Evolutionary conservation across 2,329 filamentous ascomycete species (phyloP).

Genomic region (Verticillium longisporum): DNA sequence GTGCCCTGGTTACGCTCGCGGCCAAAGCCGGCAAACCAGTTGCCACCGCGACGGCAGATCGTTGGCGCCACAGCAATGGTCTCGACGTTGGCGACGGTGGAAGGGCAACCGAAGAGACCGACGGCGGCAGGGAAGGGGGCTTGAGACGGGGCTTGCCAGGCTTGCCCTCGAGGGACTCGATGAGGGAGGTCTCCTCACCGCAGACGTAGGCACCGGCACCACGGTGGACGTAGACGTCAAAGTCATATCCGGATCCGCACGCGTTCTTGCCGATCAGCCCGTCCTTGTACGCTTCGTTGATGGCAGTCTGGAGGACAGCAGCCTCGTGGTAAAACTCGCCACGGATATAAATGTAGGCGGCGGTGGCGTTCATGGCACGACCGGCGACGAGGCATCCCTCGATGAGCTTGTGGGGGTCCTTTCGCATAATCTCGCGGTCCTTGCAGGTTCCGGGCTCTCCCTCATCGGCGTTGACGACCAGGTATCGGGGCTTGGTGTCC

Average conservation of each 20-base stretch:
- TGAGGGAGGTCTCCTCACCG: slow-evolving; percentile 95
- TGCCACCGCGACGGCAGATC: slow-evolving; percentile 85
- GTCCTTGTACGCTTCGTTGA: slow-evolving; percentile 94
- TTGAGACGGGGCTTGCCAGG: slow-evolving; percentile 97
- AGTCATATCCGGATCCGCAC: slow-evolving; percentile 94
- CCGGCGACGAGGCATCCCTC: slow-evolving; percentile 95
- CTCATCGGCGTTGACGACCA: slow-evolving; percentile 98
- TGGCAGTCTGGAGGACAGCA: slow-evolving; percentile 84
- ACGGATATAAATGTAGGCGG: slow-evolving; percentile 98
- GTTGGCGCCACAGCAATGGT: slow-evolving; percentile 93
- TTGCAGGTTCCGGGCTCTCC: slow-evolving; percentile 99
- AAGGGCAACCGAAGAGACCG: slow-evolving; percentile 95
- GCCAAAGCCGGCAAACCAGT: slow-evolving; percentile 90
- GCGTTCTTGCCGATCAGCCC: slow-evolving; percentile 98
- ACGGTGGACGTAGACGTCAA: slow-evolving; percentile 93
- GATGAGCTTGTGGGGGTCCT: slow-evolving; percentile 97
- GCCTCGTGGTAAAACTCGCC: slow-evolving; percentile 98
- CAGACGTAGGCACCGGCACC: slow-evolving; percentile 97
- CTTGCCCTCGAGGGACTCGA: slow-evolving; percentile 97
- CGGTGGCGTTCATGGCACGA: slow-evolving; percentile 96
- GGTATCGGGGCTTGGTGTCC: slow-evolving; percentile 88
- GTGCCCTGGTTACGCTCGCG: slow-evolving; percentile 95
- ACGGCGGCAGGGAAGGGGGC: slow-evolving; percentile 96
- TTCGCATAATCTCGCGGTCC: slow-evolving; percentile 99
- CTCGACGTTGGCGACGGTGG: slow-evolving; percentile 97